Percentiles rank a stretch among this genome's conserved stretches.
phyloP scores from a whole-genome alignment of 2,329 filamentous ascomycete genomes.

The Byssochlamys sp. region DNA sequence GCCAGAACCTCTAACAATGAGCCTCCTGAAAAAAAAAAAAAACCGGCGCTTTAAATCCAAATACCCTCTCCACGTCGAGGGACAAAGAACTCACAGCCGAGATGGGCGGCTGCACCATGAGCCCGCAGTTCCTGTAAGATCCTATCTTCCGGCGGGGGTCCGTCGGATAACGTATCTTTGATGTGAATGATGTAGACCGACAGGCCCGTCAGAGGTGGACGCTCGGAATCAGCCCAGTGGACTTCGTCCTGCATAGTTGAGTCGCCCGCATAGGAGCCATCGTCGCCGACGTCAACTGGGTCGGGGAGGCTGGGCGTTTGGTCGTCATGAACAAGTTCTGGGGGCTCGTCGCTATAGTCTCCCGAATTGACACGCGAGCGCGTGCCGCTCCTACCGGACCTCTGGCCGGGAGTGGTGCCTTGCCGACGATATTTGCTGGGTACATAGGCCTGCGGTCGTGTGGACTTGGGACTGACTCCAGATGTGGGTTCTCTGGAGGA shows the following conservation, averaged over 20 bases:
- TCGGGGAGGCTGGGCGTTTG: slow-evolving; percentile 3
- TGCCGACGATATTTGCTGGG: slow-evolving; percentile 2
- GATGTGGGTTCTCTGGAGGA: slow-evolving; percentile 1
- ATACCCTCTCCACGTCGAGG: slow-evolving; percentile 55
- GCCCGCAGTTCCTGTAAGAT: slow-evolving; percentile 62
- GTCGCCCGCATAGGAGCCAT: slow-evolving; percentile 3
- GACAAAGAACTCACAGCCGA: slow-evolving; percentile 74
- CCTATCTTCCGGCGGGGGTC: slow-evolving; percentile 50
- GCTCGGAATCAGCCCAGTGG: slow-evolving; percentile 11
- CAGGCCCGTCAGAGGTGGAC: slow-evolving; percentile 56
- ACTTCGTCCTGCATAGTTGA: slow-evolving; percentile 2
- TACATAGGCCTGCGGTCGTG: slow-evolving; percentile 5
- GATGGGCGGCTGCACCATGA: slow-evolving; percentile 52
- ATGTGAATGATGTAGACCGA: slow-evolving; percentile 85
- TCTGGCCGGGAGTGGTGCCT: background rate
- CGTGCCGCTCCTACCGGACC: background rate
- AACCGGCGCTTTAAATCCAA: slow-evolving; percentile 23
- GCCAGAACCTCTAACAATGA: background rate
- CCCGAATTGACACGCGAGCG: slow-evolving; percentile 1
- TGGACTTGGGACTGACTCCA: slow-evolving; percentile 19
- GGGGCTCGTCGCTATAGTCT: background rate
- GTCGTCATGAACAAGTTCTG: slow-evolving; percentile 4
- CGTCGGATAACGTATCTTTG: slow-evolving; percentile 75
- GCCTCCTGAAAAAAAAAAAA: background rate
- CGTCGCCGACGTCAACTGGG: slow-evolving; percentile 8